Evolutionary conservation across 1,284 basidiomycete species (phyloP).

Genomic region (Leccinum subrobustum): DNA sequence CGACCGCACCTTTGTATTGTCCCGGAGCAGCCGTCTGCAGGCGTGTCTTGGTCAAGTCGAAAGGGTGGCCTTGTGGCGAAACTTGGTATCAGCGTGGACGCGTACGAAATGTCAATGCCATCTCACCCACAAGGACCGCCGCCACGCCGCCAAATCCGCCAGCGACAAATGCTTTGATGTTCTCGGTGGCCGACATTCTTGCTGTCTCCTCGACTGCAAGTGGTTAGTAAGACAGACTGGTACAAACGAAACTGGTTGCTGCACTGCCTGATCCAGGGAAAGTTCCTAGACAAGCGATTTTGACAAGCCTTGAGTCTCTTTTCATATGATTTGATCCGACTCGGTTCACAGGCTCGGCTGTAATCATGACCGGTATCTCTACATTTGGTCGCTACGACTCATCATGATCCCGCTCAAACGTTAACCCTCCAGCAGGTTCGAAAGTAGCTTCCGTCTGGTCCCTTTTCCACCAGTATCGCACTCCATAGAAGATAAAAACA

Average conservation of each 20-base stretch:
- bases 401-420: conserved; percentile 51
- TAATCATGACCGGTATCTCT: too few species aligned
- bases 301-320: conserved; percentile 14
- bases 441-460: conserved; percentile 81
- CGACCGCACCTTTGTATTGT: conserved; percentile 88
- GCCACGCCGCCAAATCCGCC: conserved; percentile 76
- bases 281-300: conserved; percentile 10
- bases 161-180: conserved; percentile 61
- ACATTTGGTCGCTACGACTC: too few species aligned
- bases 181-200: conserved; percentile 50
- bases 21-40: conserved; percentile 93
- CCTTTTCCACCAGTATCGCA: conserved; percentile 60
- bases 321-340: conserved; percentile 22
- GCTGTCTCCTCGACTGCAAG: conserved; percentile 18
- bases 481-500: conserved; percentile 70
- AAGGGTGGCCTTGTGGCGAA: conserved; percentile 78
- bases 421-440: conserved; percentile 70
- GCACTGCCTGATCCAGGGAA: conserved; percentile 19
- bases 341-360: background rate
- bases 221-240: conserved; percentile 4
- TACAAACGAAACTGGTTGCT: background rate
- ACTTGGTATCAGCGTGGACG: conserved; percentile 5
- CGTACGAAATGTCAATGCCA: too few species aligned
- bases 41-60: conserved; percentile 93
- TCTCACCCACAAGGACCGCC: background rate